Conservation (phyloP, 352 stramenopile genomes). For the Globisporangium takayamanum region DNA sequence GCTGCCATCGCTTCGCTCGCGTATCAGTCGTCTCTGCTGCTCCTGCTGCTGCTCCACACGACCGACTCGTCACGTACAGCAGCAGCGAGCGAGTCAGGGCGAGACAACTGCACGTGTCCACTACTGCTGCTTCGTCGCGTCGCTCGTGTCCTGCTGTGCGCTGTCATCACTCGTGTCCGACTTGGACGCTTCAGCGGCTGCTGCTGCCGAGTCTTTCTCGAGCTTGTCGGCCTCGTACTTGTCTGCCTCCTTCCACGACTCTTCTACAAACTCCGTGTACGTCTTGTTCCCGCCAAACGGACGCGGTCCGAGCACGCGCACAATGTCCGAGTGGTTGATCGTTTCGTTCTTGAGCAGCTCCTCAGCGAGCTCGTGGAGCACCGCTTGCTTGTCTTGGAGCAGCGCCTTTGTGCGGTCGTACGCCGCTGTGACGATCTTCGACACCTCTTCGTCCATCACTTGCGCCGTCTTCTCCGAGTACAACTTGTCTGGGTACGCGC, state of each 20-base stretch:
- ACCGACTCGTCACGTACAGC: too few species aligned
- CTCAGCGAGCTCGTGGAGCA: slow-evolving; percentile 92
- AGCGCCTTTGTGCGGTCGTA: slow-evolving; percentile 95
- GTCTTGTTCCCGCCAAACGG: slow-evolving; percentile 92
- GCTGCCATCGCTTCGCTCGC: neutral
- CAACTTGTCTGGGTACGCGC: slow-evolving; percentile 87
- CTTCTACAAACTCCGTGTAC: slow-evolving; percentile 95
- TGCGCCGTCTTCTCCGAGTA: slow-evolving; percentile 97
- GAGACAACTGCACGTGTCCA: too few species aligned
- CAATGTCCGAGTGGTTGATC: slow-evolving; percentile 98
- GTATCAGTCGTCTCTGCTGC: too few species aligned
- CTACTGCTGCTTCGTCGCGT: slow-evolving; percentile 14
- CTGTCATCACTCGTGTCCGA: slow-evolving; percentile 26
- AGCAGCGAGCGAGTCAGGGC: too few species aligned
- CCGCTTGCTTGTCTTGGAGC: slow-evolving; percentile 90
- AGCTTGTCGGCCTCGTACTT: slow-evolving; percentile 71
- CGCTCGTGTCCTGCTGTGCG: slow-evolving; percentile 17
- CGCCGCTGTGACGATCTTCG: slow-evolving; percentile 95
- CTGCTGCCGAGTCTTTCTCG: slow-evolving; percentile 18
- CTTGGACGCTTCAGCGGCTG: neutral
- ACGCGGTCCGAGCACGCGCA: slow-evolving; percentile 91
- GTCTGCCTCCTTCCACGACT: slow-evolving; percentile 83
- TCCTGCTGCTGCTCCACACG: too few species aligned
- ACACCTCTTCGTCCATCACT: slow-evolving; percentile 98
- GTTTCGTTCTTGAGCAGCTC: slow-evolving; percentile 97